phyloP scores from a whole-genome alignment of 2,329 filamentous ascomycete species.

The Penicillium sp. region DNA sequence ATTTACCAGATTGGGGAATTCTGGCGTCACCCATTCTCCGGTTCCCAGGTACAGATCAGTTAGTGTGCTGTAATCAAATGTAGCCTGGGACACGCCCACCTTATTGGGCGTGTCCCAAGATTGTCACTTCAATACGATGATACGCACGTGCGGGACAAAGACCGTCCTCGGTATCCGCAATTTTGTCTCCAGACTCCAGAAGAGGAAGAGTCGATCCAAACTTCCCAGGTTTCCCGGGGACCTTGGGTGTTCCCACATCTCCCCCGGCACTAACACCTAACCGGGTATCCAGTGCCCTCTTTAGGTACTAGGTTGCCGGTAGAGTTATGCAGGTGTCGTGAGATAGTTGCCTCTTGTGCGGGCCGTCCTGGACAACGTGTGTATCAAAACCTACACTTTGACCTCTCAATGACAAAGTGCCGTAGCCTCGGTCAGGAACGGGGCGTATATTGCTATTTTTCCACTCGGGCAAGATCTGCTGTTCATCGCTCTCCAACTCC shows the following conservation, averaged over 20 bases:
- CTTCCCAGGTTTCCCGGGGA: background rate
- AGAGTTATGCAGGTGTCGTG: background rate
- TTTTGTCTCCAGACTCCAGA: constrained; percentile 10
- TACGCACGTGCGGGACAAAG: background rate
- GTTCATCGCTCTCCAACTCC: constrained; percentile 6
- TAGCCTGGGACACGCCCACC: background rate
- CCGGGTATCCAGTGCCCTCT: background rate
- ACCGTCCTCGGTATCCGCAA: constrained; percentile 9
- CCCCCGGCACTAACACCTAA: constrained; percentile 10
- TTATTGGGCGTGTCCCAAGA: background rate
- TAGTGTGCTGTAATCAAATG: background rate
- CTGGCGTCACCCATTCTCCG: background rate
- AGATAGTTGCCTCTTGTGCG: background rate
- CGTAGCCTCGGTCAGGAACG: constrained; percentile 7
- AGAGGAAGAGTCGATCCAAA: constrained; percentile 4
- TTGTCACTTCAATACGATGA: background rate
- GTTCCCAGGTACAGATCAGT: background rate
- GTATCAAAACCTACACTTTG: constrained; percentile 14
- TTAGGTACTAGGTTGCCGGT: background rate
- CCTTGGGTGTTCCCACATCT: constrained; percentile 1
- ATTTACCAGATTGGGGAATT: background rate
- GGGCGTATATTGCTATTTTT: background rate
- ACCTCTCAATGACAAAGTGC: constrained; percentile 2
- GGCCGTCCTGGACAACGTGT: constrained; percentile 9
- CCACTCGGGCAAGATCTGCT: constrained; percentile 19